A percentile compares a stretch with the other conserved stretches of the same genome.
Conservation (phyloP, 495 filamentous ascomycete species). For the Cairneyella variabilis region DNA sequence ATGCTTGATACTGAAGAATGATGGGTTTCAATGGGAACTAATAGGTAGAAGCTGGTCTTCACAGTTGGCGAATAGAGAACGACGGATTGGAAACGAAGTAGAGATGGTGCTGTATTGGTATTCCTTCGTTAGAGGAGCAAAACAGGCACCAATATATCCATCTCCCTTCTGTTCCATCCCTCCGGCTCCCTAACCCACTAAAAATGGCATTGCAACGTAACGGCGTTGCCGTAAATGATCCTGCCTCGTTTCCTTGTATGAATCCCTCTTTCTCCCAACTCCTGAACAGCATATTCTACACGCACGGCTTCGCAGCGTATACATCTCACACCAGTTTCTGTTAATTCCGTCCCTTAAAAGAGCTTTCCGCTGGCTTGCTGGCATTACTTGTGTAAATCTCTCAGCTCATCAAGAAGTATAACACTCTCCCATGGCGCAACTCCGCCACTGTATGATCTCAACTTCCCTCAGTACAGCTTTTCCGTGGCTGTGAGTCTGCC, state of each 20-base stretch:
- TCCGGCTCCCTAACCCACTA: too few species aligned
- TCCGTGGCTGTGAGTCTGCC: too few species aligned
- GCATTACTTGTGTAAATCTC: too few species aligned
- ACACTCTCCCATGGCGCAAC: neutral
- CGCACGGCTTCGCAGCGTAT: neutral
- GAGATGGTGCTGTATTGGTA: neutral
- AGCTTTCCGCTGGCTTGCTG: neutral
- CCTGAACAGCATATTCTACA: neutral
- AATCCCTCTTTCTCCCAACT: neutral
- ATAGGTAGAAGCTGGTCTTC: neutral
- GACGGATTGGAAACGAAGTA: neutral
- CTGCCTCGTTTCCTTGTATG: too few species aligned
- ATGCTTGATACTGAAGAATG: too few species aligned
- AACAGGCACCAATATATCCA: neutral
- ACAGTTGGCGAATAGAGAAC: neutral
- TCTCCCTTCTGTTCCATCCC: neutral
- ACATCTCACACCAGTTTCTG: too few species aligned
- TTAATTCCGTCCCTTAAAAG: neutral
- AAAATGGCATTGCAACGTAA: too few species aligned
- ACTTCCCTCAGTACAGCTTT: too few species aligned
- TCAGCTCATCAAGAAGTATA: too few species aligned
- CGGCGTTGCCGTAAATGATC: neutral
- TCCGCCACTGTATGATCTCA: too few species aligned
- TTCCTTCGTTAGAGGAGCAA: too few species aligned
- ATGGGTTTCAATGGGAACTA: neutral